phyloP scores from a whole-genome alignment of 2,329 filamentous ascomycete genomes.

The Microcyclosporella mali region DNA sequence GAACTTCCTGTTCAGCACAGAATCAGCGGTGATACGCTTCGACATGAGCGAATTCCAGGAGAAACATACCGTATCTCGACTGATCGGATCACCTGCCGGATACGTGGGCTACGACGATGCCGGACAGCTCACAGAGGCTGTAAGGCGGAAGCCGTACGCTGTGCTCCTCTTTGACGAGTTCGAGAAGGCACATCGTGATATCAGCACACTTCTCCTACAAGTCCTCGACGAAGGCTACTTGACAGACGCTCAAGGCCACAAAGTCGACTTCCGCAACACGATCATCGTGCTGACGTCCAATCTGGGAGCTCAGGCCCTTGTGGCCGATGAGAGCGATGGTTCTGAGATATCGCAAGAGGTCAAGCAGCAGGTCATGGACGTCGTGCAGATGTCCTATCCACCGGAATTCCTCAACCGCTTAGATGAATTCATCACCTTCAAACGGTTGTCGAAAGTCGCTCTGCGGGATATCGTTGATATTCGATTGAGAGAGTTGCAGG shows the following conservation, averaged over 20 bases:
- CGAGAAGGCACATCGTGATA: slow-evolving; percentile 94
- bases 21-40: slow-evolving; percentile 84
- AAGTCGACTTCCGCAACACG: slow-evolving; percentile 93
- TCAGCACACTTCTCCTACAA: slow-evolving; percentile 83
- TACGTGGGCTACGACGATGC: slow-evolving; percentile 97
- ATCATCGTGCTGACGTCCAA: slow-evolving; percentile 96
- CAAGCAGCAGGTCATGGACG: slow-evolving; percentile 78
- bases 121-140: slow-evolving; percentile 90
- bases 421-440: slow-evolving; percentile 95
- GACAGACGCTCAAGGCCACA: slow-evolving; percentile 91
- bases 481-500: slow-evolving; percentile 75
- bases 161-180: slow-evolving; percentile 96
- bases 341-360: slow-evolving; percentile 60
- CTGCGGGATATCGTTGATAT: slow-evolving; percentile 93
- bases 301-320: slow-evolving; percentile 83
- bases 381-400: slow-evolving; percentile 67
- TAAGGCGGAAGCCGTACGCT: slow-evolving; percentile 89
- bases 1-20: slow-evolving; percentile 84
- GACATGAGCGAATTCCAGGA: slow-evolving; percentile 99
- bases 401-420: slow-evolving; percentile 96
- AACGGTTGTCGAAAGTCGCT: slow-evolving; percentile 69
- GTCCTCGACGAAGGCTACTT: slow-evolving; percentile 95
- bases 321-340: slow-evolving; percentile 41
- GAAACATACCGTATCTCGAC: slow-evolving; percentile 86
- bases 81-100: slow-evolving; percentile 88